Conservation (phyloP, 352 stramenopile genomes). For the Globisporangium paroecandrum region DNA sequence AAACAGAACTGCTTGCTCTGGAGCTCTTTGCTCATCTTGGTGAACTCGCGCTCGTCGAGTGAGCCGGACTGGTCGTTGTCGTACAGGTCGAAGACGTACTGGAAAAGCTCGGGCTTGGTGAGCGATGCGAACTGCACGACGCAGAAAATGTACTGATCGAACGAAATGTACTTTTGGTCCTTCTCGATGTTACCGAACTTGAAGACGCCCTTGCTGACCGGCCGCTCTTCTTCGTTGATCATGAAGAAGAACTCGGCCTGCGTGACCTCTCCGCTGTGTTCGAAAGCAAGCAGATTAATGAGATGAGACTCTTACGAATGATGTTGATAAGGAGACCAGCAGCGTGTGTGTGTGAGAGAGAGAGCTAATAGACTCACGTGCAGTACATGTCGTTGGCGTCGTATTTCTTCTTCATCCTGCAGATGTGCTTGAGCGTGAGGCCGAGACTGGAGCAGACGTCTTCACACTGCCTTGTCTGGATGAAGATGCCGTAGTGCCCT, state of each 20-base stretch:
- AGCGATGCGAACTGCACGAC: slow-evolving; percentile 55
- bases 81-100: slow-evolving; percentile 72
- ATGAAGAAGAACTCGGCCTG: slow-evolving; percentile 77
- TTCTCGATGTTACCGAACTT: slow-evolving; percentile 32
- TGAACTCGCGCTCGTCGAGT: slow-evolving; percentile 60
- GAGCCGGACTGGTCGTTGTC: slow-evolving; percentile 52
- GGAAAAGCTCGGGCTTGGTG: slow-evolving; percentile 63
- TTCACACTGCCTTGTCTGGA: slow-evolving; percentile 56
- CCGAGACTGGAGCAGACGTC: slow-evolving; percentile 44
- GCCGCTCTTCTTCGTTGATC: slow-evolving; percentile 52
- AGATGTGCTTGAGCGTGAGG: slow-evolving; percentile 50
- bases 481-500: slow-evolving; percentile 46
- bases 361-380: slow-evolving; percentile 34
- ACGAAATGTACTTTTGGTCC: slow-evolving; percentile 57
- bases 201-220: slow-evolving; percentile 55
- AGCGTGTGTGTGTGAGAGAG: no score
- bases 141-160: slow-evolving; percentile 61
- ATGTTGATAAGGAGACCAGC: neutral
- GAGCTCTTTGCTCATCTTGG: slow-evolving; percentile 58
- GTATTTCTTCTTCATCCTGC: slow-evolving; percentile 68
- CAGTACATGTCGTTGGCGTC: slow-evolving; percentile 76
- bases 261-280: slow-evolving; percentile 58
- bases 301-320: neutral
- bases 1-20: slow-evolving; percentile 68
- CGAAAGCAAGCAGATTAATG: neutral